Conservation (phyloP, 2,329 filamentous ascomycete genomes). For the Beauveria pseudobassiana region DNA sequence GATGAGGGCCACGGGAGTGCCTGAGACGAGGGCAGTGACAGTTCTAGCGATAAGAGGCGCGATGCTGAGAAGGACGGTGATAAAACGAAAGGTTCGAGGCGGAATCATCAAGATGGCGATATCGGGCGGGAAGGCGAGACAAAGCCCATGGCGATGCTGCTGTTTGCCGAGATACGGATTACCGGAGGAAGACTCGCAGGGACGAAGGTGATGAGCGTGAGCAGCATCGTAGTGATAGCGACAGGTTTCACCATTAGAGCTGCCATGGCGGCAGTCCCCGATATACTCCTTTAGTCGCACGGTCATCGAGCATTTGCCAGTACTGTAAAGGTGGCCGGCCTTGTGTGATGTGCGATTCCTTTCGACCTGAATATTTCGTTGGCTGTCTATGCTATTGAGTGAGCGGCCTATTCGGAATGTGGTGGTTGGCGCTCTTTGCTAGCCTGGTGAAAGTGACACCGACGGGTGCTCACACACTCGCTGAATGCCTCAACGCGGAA, state of each 20-base stretch:
- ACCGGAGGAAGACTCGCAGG: conserved; percentile 18
- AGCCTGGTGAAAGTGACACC: too few species aligned
- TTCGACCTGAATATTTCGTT: too few species aligned
- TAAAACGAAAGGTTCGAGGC: background rate
- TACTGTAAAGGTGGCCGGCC: too few species aligned
- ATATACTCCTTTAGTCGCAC: background rate
- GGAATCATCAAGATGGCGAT: background rate
- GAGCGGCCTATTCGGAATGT: too few species aligned
- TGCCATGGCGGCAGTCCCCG: background rate
- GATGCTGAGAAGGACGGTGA: background rate
- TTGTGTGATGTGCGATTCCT: too few species aligned
- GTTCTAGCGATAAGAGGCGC: background rate
- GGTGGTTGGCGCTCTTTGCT: too few species aligned
- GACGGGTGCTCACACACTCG: too few species aligned
- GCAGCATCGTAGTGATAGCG: conserved; percentile 14
- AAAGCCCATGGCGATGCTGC: background rate
- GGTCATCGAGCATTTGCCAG: background rate
- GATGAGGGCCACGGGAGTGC: background rate
- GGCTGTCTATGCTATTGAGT: too few species aligned
- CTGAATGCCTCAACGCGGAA: too few species aligned
- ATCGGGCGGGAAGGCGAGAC: background rate
- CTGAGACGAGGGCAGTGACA: background rate
- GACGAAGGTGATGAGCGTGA: conserved; percentile 22
- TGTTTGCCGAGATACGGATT: conserved; percentile 18
- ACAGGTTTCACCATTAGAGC: conserved; percentile 11